These are phyloP conservation scores for Psilocybe azurescens DNA, from an alignment of 768 basidiomycete species.

Conservation along the genomic window DNA sequence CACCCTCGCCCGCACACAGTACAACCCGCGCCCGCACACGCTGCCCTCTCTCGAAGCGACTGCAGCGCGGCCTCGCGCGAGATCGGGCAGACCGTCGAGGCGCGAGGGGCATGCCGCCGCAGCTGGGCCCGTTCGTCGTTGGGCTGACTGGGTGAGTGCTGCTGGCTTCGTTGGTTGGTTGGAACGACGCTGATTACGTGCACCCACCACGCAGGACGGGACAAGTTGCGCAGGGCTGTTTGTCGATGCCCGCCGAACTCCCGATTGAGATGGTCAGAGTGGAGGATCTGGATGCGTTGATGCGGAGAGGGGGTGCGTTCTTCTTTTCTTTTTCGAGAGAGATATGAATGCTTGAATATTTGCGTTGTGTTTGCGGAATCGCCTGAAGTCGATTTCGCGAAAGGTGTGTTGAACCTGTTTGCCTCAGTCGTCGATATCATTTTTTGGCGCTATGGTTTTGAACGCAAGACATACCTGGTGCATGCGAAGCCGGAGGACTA, in stretches of 20 bases:
- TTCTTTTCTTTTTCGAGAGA: background rate
- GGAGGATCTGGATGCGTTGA: conserved; percentile 60
- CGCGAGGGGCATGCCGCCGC: conserved; percentile 61
- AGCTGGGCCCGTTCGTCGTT: conserved; percentile 77
- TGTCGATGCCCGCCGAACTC: conserved; percentile 74
- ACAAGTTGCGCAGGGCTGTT: conserved; percentile 80
- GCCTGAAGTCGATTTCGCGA: conserved; percentile 13
- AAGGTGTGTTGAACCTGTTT: conserved; percentile 23
- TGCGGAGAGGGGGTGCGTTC: conserved; percentile 53
- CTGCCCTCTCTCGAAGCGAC: conserved; percentile 58
- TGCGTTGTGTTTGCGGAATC: background rate
- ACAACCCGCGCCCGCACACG: conserved; percentile 82
- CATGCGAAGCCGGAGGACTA: conserved; percentile 77
- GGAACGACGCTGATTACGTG: background rate
- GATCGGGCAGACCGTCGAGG: conserved; percentile 60
- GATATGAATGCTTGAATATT: too few relatives aligned
- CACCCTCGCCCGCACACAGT: conserved; percentile 40
- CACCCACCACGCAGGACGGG: conserved; percentile 56
- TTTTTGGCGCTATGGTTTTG: too few relatives aligned
- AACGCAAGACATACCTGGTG: too few relatives aligned
- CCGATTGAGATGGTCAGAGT: conserved; percentile 65
- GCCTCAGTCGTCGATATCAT: too few relatives aligned
- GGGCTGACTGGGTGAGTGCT: conserved; percentile 78
- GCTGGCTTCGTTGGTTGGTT: too few relatives aligned
- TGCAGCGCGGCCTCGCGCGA: conserved; percentile 59